Base-by-base conservation (phyloP, 225 moss, liverwort and hornwort species). In the Physcomitrellopsis africana region DNA sequence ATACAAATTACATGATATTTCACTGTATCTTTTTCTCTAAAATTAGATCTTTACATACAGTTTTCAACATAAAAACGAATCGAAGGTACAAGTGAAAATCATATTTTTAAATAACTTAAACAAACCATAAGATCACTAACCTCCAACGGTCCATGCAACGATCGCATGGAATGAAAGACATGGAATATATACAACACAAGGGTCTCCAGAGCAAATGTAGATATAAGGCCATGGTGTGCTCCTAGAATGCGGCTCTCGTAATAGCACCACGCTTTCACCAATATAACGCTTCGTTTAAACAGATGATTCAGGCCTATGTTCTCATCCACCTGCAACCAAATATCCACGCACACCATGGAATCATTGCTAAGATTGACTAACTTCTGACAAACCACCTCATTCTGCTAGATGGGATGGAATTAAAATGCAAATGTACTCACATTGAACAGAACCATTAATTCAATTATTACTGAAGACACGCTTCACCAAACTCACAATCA, bases 261-360 rank as follows among this genome's bases (percentile, higher is more conserved):
- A 53, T 84, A 96, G 53, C 96, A 96, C 94, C 94, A 96, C 41
- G 94, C 94, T 81, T 94, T 96, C 45, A 94, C 87, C 60, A 96
- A 83, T 65, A 96, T 94, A 56, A 94, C 88, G 80, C 91, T 94
- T 69, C 86, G 82, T 80, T 96, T 92, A 70, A 91, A 96, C 48
- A 96, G 74, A 79, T 91, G 94, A 76, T 90, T 72, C 45, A 77
- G 60, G 19, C 75, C 89, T 32, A 96, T 92, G 67, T 75, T 48
- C 62, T 80, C 75, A 78, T 96, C 94, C 68, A 92, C 92, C 96
- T 94, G 88, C 82, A 81, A 47, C 54, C 69, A 63, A 7, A 60
- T 58, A 60, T 58, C 61, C 69, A 60, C 51, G 26, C 42, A 72
- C 52, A 69, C 45, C 12, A 17, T 70, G 55, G 67, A 76, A 9